Evolutionary conservation across 805 yeast genomes (phyloP).

Genomic region (Metschnikowia colocasiae): DNA sequence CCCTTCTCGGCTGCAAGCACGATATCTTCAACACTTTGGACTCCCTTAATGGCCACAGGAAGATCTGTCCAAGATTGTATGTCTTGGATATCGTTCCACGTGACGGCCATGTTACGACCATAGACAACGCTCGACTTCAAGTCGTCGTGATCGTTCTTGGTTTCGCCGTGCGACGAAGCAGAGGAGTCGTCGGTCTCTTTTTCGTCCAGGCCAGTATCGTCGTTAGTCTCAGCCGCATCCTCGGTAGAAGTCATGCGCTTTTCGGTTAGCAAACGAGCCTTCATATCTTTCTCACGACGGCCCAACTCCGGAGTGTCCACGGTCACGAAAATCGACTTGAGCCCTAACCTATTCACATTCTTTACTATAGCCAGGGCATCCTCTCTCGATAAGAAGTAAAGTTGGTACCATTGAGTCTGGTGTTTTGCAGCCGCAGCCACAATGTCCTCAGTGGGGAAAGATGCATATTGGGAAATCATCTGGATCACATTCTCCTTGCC

Average conservation of each 20-base stretch:
- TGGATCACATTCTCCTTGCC: slow-evolving; percentile 67
- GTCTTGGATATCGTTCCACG: slow-evolving; percentile 37
- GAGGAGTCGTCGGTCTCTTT: slow-evolving; percentile 2
- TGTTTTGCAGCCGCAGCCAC: slow-evolving; percentile 60
- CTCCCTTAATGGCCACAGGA: slow-evolving; percentile 61
- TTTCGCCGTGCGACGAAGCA: slow-evolving; percentile 2
- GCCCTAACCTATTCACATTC: slow-evolving; percentile 53
- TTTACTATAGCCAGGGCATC: slow-evolving; percentile 58
- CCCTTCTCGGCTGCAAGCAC: slow-evolving; percentile 55
- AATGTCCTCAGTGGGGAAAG: slow-evolving; percentile 84
- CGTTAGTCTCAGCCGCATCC: not conserved
- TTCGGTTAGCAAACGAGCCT: slow-evolving; percentile 26
- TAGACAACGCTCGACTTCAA: slow-evolving; percentile 10
- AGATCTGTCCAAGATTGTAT: slow-evolving; percentile 30
- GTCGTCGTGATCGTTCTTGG: slow-evolving; percentile 9
- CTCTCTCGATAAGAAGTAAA: slow-evolving; percentile 67
- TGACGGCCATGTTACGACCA: slow-evolving; percentile 27
- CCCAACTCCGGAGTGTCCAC: slow-evolving; percentile 94
- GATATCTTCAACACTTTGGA: slow-evolving; percentile 64
- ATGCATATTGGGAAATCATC: slow-evolving; percentile 91
- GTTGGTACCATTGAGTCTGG: slow-evolving; percentile 86
- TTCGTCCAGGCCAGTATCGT: not conserved
- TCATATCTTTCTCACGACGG: slow-evolving; percentile 45
- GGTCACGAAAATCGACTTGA: slow-evolving; percentile 80
- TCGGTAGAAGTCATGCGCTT: not conserved